These are phyloP conservation scores for Pseudogymnoascus sp. DNA, from an alignment of 2,329 filamentous ascomycete species.

Conservation along the genomic window DNA sequence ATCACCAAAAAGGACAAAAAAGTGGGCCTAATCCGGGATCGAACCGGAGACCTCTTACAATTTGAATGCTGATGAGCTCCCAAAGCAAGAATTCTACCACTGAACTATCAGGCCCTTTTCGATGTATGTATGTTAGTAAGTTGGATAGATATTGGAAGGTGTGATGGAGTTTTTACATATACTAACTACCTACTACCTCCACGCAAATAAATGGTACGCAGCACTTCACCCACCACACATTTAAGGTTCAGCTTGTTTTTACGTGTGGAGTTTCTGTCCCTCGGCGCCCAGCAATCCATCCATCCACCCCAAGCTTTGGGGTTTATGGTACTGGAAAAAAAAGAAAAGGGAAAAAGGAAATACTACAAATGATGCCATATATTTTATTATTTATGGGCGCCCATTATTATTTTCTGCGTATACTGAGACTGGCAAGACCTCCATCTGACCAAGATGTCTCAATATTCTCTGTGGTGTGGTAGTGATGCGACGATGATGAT, in stretches of 20 bases:
- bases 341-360: neutral
- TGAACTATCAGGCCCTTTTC: conserved; percentile 1
- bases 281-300: neutral
- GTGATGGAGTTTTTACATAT: neutral
- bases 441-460: neutral
- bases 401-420: neutral
- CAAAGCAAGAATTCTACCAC: conserved; percentile 7
- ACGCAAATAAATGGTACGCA: no score
- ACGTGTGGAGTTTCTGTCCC: neutral
- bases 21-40: conserved; percentile 5
- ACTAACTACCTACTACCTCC: no score
- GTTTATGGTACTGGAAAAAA: neutral
- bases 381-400: neutral
- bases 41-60: conserved; percentile 7
- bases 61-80: neutral
- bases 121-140: neutral
- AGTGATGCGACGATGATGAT: no score
- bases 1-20: neutral
- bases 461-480: neutral
- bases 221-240: no score
- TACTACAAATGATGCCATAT: neutral
- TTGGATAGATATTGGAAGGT: neutral
- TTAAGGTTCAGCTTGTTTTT: neutral
- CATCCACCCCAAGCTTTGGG: neutral
- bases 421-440: neutral